Percentiles rank a stretch among this genome's conserved stretches.
Evolutionary conservation across 2,329 filamentous ascomycete genomes (phyloP).

Genomic region (Ampelomyces quisqualis): DNA sequence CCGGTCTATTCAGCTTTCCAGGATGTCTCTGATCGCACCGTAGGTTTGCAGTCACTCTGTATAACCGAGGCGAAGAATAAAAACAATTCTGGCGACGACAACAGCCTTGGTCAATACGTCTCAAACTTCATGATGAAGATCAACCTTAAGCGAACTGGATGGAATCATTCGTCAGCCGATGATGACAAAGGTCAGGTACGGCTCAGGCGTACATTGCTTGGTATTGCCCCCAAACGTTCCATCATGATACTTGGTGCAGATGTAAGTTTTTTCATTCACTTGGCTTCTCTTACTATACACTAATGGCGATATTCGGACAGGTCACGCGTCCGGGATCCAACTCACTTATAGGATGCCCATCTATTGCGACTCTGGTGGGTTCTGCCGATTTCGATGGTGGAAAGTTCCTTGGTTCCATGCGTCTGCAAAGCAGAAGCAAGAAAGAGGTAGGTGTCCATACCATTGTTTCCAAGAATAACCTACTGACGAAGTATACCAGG

Average conservation of each 20-base stretch:
- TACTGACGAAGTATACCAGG: neutral
- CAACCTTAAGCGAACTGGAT: constrained; percentile 22
- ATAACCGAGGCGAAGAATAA: neutral
- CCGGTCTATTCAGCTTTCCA: neutral
- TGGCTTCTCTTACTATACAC: no score
- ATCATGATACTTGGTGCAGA: constrained; percentile 16
- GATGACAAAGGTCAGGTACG: neutral
- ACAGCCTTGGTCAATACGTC: constrained; percentile 6
- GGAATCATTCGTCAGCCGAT: constrained; percentile 15
- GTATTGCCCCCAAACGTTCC: no score
- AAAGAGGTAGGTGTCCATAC: neutral
- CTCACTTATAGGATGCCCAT: constrained; percentile 26
- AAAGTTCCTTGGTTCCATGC: constrained; percentile 38
- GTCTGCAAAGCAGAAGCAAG: constrained; percentile 28
- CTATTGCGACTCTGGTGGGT: constrained; percentile 45
- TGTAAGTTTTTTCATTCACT: neutral
- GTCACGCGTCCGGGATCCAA: constrained; percentile 43
- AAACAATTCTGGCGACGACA: neutral
- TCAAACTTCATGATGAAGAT: constrained; percentile 22
- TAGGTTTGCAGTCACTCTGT: constrained; percentile 11
- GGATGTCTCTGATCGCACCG: constrained; percentile 5
- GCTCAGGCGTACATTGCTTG: no score
- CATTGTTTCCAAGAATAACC: neutral
- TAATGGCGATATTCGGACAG: no score
- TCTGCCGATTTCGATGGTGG: constrained; percentile 33